These are phyloP conservation scores for Exophiala mesophila DNA, from an alignment of 2,329 filamentous ascomycete genomes.

Conservation along the genomic window DNA sequence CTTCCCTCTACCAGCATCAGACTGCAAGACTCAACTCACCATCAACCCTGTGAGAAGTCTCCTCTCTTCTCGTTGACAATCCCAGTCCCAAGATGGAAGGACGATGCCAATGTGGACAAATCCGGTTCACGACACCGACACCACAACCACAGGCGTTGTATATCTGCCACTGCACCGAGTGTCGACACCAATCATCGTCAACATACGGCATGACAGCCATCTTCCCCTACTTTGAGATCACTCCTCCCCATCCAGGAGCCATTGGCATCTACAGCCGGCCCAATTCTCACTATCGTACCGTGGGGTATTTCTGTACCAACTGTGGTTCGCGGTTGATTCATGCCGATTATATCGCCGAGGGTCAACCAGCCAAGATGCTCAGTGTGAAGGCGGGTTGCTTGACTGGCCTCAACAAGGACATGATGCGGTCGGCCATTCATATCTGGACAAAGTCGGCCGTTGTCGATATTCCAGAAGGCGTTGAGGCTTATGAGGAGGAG, in stretches of 20 bases:
- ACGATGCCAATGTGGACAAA: constrained; percentile 61
- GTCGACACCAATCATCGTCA: constrained; percentile 46
- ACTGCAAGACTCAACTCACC: too few species aligned
- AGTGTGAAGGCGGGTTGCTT: constrained; percentile 65
- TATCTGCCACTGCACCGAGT: constrained; percentile 65
- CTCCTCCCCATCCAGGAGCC: constrained; percentile 1
- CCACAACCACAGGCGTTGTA: constrained; percentile 59
- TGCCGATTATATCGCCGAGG: constrained; percentile 21
- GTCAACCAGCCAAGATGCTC: constrained; percentile 53
- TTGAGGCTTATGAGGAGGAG: constrained; percentile 54
- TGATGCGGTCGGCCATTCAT: constrained; percentile 57
- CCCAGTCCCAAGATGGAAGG: too few species aligned
- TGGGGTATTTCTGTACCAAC: constrained; percentile 62
- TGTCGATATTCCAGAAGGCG: constrained; percentile 63
- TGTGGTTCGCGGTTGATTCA: constrained; percentile 65
- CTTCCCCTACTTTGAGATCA: constrained; percentile 49
- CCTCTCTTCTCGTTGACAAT: too few species aligned
- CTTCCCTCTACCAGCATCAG: too few species aligned
- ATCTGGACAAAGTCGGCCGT: constrained; percentile 65
- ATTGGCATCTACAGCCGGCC: constrained; percentile 13
- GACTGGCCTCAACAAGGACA: constrained; percentile 56
- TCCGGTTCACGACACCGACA: constrained; percentile 59
- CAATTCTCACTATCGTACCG: constrained; percentile 38
- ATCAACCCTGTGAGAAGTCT: too few species aligned
- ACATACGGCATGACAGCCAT: constrained; percentile 67